Base-by-base conservation (phyloP, 177 flowering plant genomes). In the Tripterygium wilfordii region DNA sequence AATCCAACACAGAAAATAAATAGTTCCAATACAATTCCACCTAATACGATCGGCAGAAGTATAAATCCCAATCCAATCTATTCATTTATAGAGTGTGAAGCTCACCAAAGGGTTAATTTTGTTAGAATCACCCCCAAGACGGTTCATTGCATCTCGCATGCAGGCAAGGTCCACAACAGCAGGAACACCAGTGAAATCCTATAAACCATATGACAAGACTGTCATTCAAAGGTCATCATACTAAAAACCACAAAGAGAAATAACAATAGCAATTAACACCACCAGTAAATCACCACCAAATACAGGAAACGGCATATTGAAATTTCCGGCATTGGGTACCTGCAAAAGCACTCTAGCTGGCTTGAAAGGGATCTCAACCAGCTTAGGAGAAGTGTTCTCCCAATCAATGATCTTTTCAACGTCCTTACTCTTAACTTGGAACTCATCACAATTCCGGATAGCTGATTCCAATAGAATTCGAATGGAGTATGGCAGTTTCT, bases 121-220 rank as follows among this genome's bases (percentile, higher is more conserved):
- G 48, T 70, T 61, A 26, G 79, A 67, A 60, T 74, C 79, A 21
- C 76, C 61, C 0, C 72, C 73, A 16, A 74, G 73, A 15, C 23
- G 38, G 62, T 74, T 70, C 73, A 74, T 74, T 7, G 79, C 79
- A 70, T 74, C 75, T 22, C 79, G 63, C 79, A 74, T 74, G 43
- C 79, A 70, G 21, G 78, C 78, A 30, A 74, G 78, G 49, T 74
- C 78, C 43, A 74, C 78, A 48, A 74, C 78, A 51, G 78, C 78
- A 20, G 78, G 78, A 31, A 74, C 78, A 23, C 78, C 79, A 39
- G 79, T 74, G 42, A 74, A 70, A 62, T 70, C 76, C 79, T 74
- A 45, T 53, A 5, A 51, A 44, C 7, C 21, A 47, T 3, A 10
- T 8, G n/a, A 35, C 31, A 22, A 24, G 17, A 46, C 17, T 16